Evolutionary conservation across 2,329 filamentous ascomycete species (phyloP).

Genomic region (Verticillium nubilum): DNA sequence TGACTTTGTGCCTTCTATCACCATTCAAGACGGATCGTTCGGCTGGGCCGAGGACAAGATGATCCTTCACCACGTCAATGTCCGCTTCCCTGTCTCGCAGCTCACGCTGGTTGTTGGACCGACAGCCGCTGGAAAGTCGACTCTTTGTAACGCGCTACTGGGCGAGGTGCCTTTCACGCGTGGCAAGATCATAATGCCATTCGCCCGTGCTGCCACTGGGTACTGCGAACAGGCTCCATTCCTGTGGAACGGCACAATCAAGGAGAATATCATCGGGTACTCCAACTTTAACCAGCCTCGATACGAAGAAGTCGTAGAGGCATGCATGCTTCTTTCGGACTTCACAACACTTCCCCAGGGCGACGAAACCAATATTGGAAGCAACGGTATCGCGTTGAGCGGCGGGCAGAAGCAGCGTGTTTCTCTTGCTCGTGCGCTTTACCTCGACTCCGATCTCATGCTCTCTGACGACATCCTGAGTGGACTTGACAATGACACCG

Average conservation of each 20-base stretch:
- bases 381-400: conserved; percentile 25
- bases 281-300: conserved; percentile 11
- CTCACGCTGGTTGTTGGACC: conserved; percentile 34
- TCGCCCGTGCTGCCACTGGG: conserved; percentile 15
- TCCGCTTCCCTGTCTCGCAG: conserved; percentile 21
- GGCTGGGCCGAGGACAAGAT: conserved; percentile 23
- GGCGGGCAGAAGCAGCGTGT: conserved; percentile 27
- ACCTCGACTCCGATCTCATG: conserved; percentile 16
- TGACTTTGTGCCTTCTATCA: neutral
- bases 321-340: conserved; percentile 12
- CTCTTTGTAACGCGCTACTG: conserved; percentile 30
- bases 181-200: conserved; percentile 10
- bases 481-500: conserved; percentile 25
- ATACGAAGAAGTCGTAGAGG: conserved; percentile 15
- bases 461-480: conserved; percentile 27
- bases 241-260: conserved; percentile 15
- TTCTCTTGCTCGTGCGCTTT: conserved; percentile 18
- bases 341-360: conserved; percentile 19
- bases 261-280: conserved; percentile 17
- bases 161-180: conserved; percentile 19
- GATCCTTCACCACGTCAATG: conserved; percentile 23
- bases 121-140: conserved; percentile 34
- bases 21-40: conserved; percentile 18
- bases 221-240: conserved; percentile 26
- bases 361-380: conserved; percentile 24